Conservation (phyloP, 768 basidiomycete genomes). For the Obba rivulosa region DNA sequence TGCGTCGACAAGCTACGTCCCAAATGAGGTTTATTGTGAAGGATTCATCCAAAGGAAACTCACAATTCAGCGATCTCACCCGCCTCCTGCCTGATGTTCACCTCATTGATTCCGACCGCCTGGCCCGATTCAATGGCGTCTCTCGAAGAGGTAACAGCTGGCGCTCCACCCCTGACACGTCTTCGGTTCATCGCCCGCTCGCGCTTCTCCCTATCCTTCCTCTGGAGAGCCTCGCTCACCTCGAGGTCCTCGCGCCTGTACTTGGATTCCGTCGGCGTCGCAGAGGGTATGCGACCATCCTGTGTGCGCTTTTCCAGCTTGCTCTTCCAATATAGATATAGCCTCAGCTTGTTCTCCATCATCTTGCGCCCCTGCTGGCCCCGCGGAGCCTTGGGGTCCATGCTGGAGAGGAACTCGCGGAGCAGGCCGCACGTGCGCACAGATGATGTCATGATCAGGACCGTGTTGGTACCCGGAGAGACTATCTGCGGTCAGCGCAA, state of each 20-base stretch:
- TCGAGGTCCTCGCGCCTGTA: conserved; percentile 22
- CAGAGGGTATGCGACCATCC: conserved; percentile 26
- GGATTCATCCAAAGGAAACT: conserved; percentile 20
- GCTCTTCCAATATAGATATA: conserved; percentile 81
- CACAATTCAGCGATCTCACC: conserved; percentile 57
- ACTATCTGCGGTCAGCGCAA: conserved; percentile 8
- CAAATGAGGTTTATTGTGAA: conserved; percentile 8
- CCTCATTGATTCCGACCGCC: too few species aligned
- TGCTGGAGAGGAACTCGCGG: conserved; percentile 70
- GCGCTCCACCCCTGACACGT: conserved; percentile 71
- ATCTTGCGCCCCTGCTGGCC: conserved; percentile 65
- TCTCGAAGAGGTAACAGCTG: conserved; percentile 11
- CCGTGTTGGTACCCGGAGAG: conserved; percentile 60
- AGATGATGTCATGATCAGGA: conserved; percentile 87
- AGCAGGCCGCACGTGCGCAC: conserved; percentile 68
- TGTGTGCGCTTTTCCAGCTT: conserved; percentile 34
- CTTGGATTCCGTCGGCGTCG: conserved; percentile 11
- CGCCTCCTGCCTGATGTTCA: conserved; percentile 32
- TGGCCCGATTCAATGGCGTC: not conserved
- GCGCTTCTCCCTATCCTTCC: conserved; percentile 64
- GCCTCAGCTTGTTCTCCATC: conserved; percentile 72
- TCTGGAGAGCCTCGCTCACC: conserved; percentile 70
- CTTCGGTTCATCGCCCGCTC: conserved; percentile 61
- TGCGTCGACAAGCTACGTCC: conserved; percentile 23
- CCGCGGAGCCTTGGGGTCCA: conserved; percentile 50